Evolutionary conservation across 768 basidiomycete species (phyloP).

Genomic region (Cystofilobasidium ferigula): DNA sequence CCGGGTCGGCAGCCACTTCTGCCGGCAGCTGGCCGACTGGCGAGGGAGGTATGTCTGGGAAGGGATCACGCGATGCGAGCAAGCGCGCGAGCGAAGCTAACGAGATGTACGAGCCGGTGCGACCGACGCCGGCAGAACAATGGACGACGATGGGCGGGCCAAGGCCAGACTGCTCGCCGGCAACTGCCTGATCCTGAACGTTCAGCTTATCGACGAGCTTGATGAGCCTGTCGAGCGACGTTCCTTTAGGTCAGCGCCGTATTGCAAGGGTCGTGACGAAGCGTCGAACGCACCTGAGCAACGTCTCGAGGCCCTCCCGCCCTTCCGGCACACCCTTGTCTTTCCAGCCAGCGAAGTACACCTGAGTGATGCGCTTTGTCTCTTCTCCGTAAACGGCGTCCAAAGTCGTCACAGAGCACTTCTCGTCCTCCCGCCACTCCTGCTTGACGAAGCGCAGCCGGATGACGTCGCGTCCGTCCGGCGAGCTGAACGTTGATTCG

Average conservation of each 20-base stretch:
- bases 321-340: slow-evolving; percentile 18
- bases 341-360: slow-evolving; percentile 15
- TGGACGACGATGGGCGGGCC: slow-evolving; percentile 34
- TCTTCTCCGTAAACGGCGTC: neutral
- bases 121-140: slow-evolving; percentile 38
- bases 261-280: neutral
- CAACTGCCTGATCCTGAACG: slow-evolving; percentile 26
- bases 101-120: slow-evolving; percentile 38
- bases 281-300: slow-evolving; percentile 12
- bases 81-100: slow-evolving; percentile 33
- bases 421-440: neutral
- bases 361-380: neutral
- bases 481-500: slow-evolving; percentile 2
- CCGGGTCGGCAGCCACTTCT: slow-evolving; percentile 28
- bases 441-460: neutral
- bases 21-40: slow-evolving; percentile 31
- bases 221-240: slow-evolving; percentile 1
- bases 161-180: neutral
- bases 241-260: neutral
- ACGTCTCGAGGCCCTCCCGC: neutral
- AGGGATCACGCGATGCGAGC: neutral
- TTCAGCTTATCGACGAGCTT: slow-evolving; percentile 17
- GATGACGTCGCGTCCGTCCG: neutral
- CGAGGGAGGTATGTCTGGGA: neutral
- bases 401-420: neutral